Percentiles rank a stretch among this genome's conserved stretches.
phyloP scores from a whole-genome alignment of 768 basidiomycete genomes.

The Mycena olivaceomarginata region DNA sequence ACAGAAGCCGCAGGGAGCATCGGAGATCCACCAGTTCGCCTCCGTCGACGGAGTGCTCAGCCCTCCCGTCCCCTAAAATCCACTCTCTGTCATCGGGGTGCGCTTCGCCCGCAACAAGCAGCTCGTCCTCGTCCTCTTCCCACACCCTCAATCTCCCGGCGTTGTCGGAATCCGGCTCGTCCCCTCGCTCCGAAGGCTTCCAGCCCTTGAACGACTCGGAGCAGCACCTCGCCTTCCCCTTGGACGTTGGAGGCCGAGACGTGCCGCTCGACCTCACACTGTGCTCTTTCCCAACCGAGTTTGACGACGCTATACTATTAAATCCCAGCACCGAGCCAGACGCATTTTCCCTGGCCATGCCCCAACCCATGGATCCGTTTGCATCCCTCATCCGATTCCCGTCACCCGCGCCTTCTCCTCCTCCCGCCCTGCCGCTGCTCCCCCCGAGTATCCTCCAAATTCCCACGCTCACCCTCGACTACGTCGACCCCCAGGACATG shows the following conservation, averaged over 20 bases:
- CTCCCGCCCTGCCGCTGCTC: background rate
- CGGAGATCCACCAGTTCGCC: background rate
- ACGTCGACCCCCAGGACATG: conserved; percentile 5
- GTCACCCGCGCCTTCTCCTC: background rate
- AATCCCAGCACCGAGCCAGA: background rate
- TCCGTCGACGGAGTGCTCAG: background rate
- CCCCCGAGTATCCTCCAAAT: background rate
- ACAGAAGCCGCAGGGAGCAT: conserved; percentile 63
- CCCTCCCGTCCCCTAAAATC: background rate
- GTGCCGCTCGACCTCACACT: no score
- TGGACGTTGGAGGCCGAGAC: conserved; percentile 46
- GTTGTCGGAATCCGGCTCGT: conserved; percentile 58
- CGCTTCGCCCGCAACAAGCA: background rate
- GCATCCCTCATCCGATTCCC: conserved; percentile 1
- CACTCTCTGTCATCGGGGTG: background rate
- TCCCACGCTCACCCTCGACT: conserved; percentile 10
- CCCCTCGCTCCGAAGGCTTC: conserved; percentile 58
- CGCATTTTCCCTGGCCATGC: background rate
- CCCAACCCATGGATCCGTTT: conserved; percentile 12
- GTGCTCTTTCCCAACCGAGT: no score
- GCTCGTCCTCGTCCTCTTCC: background rate
- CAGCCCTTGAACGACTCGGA: conserved; percentile 52
- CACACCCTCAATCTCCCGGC: conserved; percentile 4
- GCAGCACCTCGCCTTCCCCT: conserved; percentile 44
- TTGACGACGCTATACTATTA: background rate